A percentile compares a stretch with the other conserved stretches of the same genome.
Evolutionary conservation across 345 rosid genomes (phyloP).

Genomic region (Leavenworthia alabamica): DNA sequence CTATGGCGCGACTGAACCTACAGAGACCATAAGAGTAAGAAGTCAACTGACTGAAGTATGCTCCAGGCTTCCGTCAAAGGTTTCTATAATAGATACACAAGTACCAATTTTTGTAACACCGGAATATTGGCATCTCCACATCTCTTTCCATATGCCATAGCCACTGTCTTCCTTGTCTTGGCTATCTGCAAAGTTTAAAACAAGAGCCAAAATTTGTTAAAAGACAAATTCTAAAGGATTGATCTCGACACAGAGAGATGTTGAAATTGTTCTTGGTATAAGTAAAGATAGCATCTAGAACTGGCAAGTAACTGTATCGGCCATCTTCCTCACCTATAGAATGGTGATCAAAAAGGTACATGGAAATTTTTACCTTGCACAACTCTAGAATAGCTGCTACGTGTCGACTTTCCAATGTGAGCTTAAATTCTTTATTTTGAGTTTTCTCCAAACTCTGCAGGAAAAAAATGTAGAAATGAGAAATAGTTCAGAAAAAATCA

Average conservation of each 20-base stretch:
- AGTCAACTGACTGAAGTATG: slow-evolving; percentile 1
- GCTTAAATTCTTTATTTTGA: slow-evolving; percentile 57
- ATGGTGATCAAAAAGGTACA: slow-evolving; percentile 11
- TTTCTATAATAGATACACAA: not conserved
- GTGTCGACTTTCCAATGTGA: slow-evolving; percentile 58
- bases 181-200: slow-evolving; percentile 55
- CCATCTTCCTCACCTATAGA: not conserved
- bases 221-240: slow-evolving; percentile 6
- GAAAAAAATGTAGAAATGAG: slow-evolving; percentile 13
- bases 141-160: slow-evolving; percentile 73
- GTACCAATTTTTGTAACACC: slow-evolving; percentile 71
- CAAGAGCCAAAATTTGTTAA: slow-evolving; percentile 13
- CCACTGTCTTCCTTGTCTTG: slow-evolving; percentile 73
- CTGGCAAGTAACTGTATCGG: slow-evolving; percentile 2
- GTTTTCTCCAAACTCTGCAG: slow-evolving; percentile 63
- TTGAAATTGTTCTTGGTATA: not conserved
- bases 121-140: slow-evolving; percentile 74
- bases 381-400: slow-evolving; percentile 70
- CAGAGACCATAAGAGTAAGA: slow-evolving; percentile 12
- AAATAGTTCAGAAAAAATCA: not conserved
- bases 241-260: not conserved
- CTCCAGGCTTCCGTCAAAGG: slow-evolving; percentile 7
- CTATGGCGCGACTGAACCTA: slow-evolving; percentile 87
- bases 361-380: slow-evolving; percentile 58
- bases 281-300: not conserved